Percentiles rank a stretch among this genome's conserved stretches.
Conservation (phyloP, 257 asterid species). For the Solanum sejunctum region DNA sequence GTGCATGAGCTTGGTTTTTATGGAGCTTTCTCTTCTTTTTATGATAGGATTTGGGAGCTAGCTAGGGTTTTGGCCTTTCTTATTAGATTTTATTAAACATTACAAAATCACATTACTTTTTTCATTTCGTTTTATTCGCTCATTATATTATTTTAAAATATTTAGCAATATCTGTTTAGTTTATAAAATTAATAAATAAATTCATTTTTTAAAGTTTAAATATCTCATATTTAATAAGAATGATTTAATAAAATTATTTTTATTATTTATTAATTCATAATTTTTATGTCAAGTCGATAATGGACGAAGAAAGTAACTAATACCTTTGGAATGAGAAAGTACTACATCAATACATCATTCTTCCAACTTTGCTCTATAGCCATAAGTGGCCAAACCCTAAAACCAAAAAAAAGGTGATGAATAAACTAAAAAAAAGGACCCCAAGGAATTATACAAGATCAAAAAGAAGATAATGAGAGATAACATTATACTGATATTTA, state of each 20-base stretch:
- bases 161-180: too few species aligned
- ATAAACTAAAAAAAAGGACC: background rate
- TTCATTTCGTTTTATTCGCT: too few species aligned
- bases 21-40: background rate
- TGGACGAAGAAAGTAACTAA: background rate
- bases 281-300: too few species aligned
- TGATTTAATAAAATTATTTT: too few species aligned
- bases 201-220: too few species aligned
- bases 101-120: background rate
- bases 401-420: background rate
- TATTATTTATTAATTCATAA: too few species aligned
- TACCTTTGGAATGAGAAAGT: slow-evolving; percentile 11
- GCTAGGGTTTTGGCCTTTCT: background rate
- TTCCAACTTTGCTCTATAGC: slow-evolving; percentile 11
- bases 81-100: background rate
- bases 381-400: background rate
- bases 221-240: too few species aligned
- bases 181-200: too few species aligned
- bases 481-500: background rate
- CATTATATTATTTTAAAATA: too few species aligned
- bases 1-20: background rate
- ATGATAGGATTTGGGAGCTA: background rate
- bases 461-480: background rate
- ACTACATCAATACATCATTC: background rate
- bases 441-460: background rate